Base-by-base conservation (phyloP, 2,329 filamentous ascomycete genomes). In the Stemphylium lycopersici region DNA sequence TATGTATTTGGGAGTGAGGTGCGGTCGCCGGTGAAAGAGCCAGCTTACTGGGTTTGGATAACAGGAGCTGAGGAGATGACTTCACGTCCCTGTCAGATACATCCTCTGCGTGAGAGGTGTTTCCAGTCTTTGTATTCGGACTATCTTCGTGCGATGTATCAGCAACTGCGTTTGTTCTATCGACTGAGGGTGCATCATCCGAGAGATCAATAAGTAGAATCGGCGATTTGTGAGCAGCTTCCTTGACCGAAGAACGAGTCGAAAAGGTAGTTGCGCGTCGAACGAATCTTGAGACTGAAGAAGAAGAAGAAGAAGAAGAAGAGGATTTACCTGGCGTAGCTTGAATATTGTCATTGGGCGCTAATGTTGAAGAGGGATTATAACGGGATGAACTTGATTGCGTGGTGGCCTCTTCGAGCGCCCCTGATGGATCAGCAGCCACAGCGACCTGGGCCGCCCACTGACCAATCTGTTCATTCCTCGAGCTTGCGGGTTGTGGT, bases 1-100 rank as follows among this genome's bases (percentile, higher is more conserved):
- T 62, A 36, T 68, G 72, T 26, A 73, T 67, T 31, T 71, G 68
- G 31, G 68, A 55, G 31, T 59, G 56, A 5, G 65, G 52, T 18
- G 55, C 49, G 5, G 43, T 48, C 8, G 56, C 57, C 18, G 55
- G 47, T 13, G 56, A 33, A 32, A 39, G 26, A 29, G 53, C 20
- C 22, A 39, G 15, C 2, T 39, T 33, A 42, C 48, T 18, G 12
- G 33, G n/a, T 10, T 15, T 38, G 6, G n/a, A 18, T 32, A 37
- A 11, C 36, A 11, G 37, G 8, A 40, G 32, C 32, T 43, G 50
- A 13, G 22, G 32, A 6, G n/a, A 24, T 4, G 22, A 24, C 22
- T 22, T 42, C 29, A 26, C 15, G 10, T 36, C 38, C n/a, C 2
- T 18, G 1, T 51, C 20, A 20, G 18, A 37, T 40, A 37, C 39